Evolutionary conservation across 495 filamentous ascomycete genomes (phyloP).

Genomic region (Chaetomium cochliodes): DNA sequence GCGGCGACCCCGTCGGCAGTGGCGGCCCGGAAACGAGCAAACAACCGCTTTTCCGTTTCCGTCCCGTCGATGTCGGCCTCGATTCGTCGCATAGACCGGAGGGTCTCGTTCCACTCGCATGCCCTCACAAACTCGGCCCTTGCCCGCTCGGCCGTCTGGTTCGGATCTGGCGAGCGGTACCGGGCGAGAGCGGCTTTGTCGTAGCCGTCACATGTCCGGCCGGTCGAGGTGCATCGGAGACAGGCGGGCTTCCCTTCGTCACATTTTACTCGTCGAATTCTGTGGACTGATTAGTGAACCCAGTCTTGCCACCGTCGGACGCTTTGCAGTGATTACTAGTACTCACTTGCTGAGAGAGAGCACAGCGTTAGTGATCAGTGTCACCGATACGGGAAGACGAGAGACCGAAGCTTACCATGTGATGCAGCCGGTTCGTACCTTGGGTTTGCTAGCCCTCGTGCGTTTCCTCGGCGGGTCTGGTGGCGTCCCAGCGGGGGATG

Average conservation of each 20-base stretch:
- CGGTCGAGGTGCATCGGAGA: slow-evolving; percentile 43
- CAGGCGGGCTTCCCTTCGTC: slow-evolving; percentile 45
- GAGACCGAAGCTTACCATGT: slow-evolving; percentile 29
- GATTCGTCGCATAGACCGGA: slow-evolving; percentile 39
- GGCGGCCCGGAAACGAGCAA: slow-evolving; percentile 35
- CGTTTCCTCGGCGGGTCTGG: slow-evolving; percentile 28
- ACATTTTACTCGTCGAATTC: slow-evolving; percentile 42
- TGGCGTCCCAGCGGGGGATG: slow-evolving; percentile 11
- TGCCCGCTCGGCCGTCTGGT: slow-evolving; percentile 29
- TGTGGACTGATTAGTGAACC: slow-evolving; percentile 8
- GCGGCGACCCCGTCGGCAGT: slow-evolving; percentile 15
- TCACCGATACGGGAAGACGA: not conserved
- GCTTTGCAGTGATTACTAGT: not conserved
- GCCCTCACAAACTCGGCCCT: slow-evolving; percentile 36
- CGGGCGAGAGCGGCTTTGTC: slow-evolving; percentile 31
- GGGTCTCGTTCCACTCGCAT: slow-evolving; percentile 34
- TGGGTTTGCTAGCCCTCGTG: slow-evolving; percentile 37
- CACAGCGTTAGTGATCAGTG: not conserved
- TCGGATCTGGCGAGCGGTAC: slow-evolving; percentile 15
- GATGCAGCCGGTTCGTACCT: slow-evolving; percentile 37
- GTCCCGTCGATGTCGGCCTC: slow-evolving; percentile 40
- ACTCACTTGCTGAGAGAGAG: slow-evolving; percentile 28
- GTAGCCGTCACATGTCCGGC: slow-evolving; percentile 47
- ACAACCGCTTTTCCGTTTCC: slow-evolving; percentile 37
- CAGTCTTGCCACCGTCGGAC: not conserved